A percentile compares a stretch with the other conserved stretches of the same genome.
These are phyloP conservation scores for Microstegium vimineum DNA, from an alignment of 176 grass and related monocot species.

Conservation along the genomic window DNA sequence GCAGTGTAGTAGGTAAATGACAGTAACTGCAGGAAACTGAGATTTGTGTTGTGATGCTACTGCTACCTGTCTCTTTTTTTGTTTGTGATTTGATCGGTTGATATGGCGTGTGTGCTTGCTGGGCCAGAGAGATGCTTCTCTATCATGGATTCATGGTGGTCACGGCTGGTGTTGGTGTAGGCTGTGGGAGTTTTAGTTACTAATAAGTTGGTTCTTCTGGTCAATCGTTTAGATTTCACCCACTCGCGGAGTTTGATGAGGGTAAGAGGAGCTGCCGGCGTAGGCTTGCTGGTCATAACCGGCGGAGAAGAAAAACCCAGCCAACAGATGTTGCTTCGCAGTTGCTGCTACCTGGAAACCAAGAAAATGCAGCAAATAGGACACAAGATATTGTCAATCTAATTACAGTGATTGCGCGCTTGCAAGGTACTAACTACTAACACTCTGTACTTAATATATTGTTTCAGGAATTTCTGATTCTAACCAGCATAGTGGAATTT, in stretches of 20 bases:
- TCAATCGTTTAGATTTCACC: constrained; percentile 75
- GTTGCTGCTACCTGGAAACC: constrained; percentile 72
- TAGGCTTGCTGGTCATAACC: constrained; percentile 88
- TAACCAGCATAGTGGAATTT: neutral
- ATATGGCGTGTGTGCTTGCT: neutral
- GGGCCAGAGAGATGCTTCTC: constrained; percentile 14
- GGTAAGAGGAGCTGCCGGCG: constrained; percentile 96
- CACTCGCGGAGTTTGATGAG: constrained; percentile 91
- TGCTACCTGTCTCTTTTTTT: neutral
- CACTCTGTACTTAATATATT: neutral
- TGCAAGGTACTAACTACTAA: constrained; percentile 57
- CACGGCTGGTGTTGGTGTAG: neutral
- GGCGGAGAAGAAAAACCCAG: constrained; percentile 90
- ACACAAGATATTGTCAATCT: constrained; percentile 89
- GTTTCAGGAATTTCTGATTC: neutral
- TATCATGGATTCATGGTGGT: neutral
- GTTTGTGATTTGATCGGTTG: neutral
- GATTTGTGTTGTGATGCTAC: constrained; percentile 10
- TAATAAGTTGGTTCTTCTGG: constrained; percentile 38
- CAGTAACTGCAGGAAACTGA: constrained; percentile 15
- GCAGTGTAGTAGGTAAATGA: constrained; percentile 94
- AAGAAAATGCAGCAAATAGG: constrained; percentile 63
- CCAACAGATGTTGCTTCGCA: constrained; percentile 79
- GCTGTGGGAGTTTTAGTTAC: constrained; percentile 10
- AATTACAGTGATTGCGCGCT: constrained; percentile 65